Conservation (phyloP, 352 stramenopile species). For the Phytophthora fragariaefolia region DNA sequence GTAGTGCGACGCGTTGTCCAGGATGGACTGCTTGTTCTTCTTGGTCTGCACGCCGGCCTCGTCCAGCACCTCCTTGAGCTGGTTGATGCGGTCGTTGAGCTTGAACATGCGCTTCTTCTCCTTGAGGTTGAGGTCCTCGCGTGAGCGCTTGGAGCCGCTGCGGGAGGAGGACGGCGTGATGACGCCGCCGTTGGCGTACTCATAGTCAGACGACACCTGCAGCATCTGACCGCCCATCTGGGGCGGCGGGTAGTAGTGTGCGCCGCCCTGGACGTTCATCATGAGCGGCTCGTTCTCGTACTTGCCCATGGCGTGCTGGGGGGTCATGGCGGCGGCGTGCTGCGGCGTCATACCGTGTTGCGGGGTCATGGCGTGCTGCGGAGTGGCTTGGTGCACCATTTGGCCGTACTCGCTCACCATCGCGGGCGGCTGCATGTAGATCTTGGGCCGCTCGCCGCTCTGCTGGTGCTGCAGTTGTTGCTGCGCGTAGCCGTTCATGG, state of each 20-base stretch:
- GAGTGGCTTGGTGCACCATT: constrained; percentile 56
- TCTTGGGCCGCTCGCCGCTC: constrained; percentile 60
- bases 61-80: constrained; percentile 71
- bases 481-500: constrained; percentile 34
- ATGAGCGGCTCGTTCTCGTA: constrained; percentile 69
- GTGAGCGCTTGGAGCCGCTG: constrained; percentile 63
- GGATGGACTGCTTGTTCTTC: constrained; percentile 83
- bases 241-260: constrained; percentile 56
- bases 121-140: constrained; percentile 85
- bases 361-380: constrained; percentile 50
- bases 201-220: constrained; percentile 64
- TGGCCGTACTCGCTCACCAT: constrained; percentile 45
- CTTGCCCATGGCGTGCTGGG: constrained; percentile 45
- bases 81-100: constrained; percentile 86
- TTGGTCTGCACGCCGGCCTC: constrained; percentile 76
- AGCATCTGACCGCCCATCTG: constrained; percentile 56
- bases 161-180: constrained; percentile 42
- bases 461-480: constrained; percentile 45
- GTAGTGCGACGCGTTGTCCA: constrained; percentile 77
- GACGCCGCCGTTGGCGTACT: constrained; percentile 48
- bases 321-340: constrained; percentile 34
- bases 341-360: constrained; percentile 47
- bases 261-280: constrained; percentile 52
- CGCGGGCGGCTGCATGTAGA: constrained; percentile 51
- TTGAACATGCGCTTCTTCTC: constrained; percentile 93